A percentile compares a stretch with the other conserved stretches of the same genome.
Conservation (phyloP, 2,329 filamentous ascomycete species). For the Claviceps purpurea region DNA sequence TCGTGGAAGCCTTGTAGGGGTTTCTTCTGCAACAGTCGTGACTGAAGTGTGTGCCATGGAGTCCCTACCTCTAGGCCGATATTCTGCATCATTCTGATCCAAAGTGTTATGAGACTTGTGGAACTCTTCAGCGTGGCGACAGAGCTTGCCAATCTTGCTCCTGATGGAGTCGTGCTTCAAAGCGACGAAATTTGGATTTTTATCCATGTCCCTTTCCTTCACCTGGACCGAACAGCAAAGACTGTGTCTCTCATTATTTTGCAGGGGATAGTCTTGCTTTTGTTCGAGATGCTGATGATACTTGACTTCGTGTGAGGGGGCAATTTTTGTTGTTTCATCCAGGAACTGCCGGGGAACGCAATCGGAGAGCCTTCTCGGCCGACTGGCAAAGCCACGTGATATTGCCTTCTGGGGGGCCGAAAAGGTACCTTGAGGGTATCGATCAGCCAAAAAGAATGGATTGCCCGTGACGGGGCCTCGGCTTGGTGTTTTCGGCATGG, state of each 20-base stretch:
- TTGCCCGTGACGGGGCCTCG: constrained; percentile 15
- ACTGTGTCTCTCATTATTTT: constrained; percentile 14
- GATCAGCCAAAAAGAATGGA: constrained; percentile 21
- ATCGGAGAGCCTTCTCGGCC: constrained; percentile 15
- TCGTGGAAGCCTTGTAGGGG: background rate
- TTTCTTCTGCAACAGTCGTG: background rate
- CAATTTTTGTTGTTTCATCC: constrained; percentile 6
- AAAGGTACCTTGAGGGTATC: constrained; percentile 9
- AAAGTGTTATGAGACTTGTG: constrained; percentile 21
- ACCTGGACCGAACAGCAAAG: constrained; percentile 15
- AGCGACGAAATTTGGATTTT: constrained; percentile 1
- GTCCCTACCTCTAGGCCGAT: background rate
- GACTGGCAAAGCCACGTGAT: constrained; percentile 9
- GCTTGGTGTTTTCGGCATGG: constrained; percentile 1
- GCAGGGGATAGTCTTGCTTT: background rate
- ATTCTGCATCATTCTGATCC: constrained; percentile 18
- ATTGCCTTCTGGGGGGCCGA: constrained; percentile 12
- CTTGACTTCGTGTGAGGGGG: constrained; percentile 11
- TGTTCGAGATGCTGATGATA: constrained; percentile 13
- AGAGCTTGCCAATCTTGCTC: constrained; percentile 16
- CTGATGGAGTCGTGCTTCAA: constrained; percentile 11
- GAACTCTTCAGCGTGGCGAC: constrained; percentile 21
- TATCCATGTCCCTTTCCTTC: background rate
- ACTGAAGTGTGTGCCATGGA: constrained; percentile 4
- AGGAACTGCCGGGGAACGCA: constrained; percentile 15